These are phyloP conservation scores for Diaporthe ampelina DNA, from an alignment of 2,329 filamentous ascomycete genomes.

Conservation along the genomic window DNA sequence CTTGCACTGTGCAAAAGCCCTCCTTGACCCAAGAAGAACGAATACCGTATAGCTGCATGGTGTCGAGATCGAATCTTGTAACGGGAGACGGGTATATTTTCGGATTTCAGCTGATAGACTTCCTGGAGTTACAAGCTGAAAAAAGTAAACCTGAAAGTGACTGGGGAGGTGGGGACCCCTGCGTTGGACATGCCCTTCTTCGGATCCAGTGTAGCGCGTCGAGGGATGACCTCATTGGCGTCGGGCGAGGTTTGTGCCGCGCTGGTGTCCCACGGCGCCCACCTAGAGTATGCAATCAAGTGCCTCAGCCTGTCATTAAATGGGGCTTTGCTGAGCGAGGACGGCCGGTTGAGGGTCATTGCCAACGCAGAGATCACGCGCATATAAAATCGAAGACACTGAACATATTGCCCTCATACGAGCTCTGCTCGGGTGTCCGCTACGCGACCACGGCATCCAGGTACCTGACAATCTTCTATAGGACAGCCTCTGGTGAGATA, in stretches of 20 bases:
- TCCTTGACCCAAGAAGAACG: neutral
- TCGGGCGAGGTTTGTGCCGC: slow-evolving; percentile 14
- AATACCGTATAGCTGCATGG: neutral
- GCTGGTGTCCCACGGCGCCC: slow-evolving; percentile 1
- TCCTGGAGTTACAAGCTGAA: too few species aligned
- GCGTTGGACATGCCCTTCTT: neutral
- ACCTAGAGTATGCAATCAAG: neutral
- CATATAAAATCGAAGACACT: neutral
- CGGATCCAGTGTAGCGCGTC: slow-evolving; percentile 35
- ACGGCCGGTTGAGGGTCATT: neutral
- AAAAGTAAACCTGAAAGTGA: too few species aligned
- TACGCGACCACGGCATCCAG: too few species aligned
- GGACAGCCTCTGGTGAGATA: too few species aligned
- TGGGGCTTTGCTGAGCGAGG: slow-evolving; percentile 1
- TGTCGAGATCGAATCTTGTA: neutral
- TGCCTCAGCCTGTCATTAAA: slow-evolving; percentile 12
- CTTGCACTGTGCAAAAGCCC: neutral
- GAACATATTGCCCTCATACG: neutral
- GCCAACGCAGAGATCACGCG: neutral
- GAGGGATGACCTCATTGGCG: slow-evolving; percentile 45
- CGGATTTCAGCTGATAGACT: too few species aligned
- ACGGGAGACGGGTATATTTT: neutral
- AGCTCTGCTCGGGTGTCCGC: too few species aligned
- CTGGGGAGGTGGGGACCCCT: neutral
- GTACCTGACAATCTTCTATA: neutral